Conservation (phyloP, 2,329 filamentous ascomycete genomes). For the Zarea fungicola region DNA sequence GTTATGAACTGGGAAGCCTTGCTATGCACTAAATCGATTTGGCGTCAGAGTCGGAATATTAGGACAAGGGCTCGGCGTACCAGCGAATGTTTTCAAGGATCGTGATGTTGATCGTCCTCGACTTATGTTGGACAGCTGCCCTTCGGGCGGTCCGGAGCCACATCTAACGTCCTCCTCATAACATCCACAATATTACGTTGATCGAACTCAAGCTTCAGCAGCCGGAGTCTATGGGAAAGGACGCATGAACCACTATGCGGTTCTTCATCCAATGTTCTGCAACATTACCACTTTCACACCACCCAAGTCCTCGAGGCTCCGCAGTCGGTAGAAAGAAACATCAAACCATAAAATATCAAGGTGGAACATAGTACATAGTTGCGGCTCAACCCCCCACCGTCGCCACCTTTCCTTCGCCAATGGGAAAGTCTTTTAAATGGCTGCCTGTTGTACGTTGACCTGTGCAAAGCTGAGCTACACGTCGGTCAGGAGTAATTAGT, state of each 20-base stretch:
- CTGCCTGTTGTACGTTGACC: not conserved
- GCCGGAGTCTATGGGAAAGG: not conserved
- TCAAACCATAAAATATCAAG: not conserved
- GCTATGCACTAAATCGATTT: not conserved
- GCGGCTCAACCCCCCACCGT: not conserved
- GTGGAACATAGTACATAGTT: not conserved
- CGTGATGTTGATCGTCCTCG: not conserved
- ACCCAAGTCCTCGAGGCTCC: too few species aligned
- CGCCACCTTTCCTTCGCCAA: not conserved
- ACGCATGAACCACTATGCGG: too few species aligned
- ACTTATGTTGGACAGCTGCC: not conserved
- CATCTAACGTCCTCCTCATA: too few species aligned
- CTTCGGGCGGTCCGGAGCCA: not conserved
- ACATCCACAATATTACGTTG: too few species aligned
- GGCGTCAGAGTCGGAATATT: constrained; percentile 6
- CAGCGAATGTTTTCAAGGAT: not conserved
- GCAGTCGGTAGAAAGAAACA: not conserved
- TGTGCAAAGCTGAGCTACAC: not conserved
- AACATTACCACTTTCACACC: too few species aligned
- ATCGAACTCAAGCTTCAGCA: not conserved
- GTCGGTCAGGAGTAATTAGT: too few species aligned
- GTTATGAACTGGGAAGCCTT: not conserved
- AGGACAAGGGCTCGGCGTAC: not conserved
- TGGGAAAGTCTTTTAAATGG: constrained; percentile 4
- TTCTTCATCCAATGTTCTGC: not conserved